Evolutionary conservation across 495 filamentous ascomycete species (phyloP).

Genomic region (Aspergillus homomorphus): DNA sequence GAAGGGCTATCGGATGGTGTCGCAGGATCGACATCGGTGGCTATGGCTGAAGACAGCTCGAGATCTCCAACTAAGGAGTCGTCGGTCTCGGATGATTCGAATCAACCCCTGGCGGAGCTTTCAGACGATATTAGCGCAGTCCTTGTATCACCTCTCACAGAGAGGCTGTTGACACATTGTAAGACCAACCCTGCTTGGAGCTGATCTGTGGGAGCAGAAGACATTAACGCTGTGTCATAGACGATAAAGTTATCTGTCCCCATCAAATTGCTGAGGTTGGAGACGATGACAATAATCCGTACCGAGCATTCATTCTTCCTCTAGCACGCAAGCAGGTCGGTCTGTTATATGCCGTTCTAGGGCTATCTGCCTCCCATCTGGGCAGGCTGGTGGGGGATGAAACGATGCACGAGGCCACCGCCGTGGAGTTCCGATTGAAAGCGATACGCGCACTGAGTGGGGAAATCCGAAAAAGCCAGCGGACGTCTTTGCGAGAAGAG

Average conservation of each 20-base stretch:
- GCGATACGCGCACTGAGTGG: constrained; percentile 33
- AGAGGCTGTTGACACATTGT: constrained; percentile 5
- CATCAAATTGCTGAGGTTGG: constrained; percentile 36
- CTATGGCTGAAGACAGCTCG: neutral
- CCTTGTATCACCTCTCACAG: neutral
- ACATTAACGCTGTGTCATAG: constrained; percentile 18
- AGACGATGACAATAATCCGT: constrained; percentile 29
- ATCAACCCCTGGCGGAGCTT: neutral
- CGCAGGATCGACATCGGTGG: constrained; percentile 2
- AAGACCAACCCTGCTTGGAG: constrained; percentile 30
- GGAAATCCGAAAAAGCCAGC: constrained; percentile 28
- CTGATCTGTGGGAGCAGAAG: neutral
- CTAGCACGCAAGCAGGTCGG: constrained; percentile 36
- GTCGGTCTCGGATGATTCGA: neutral
- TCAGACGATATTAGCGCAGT: constrained; percentile 8
- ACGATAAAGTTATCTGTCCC: constrained; percentile 35
- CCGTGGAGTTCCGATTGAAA: constrained; percentile 37
- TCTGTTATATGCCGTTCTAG: constrained; percentile 34
- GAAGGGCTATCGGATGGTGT: neutral
- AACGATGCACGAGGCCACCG: constrained; percentile 27
- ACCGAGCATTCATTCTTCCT: constrained; percentile 34
- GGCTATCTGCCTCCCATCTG: constrained; percentile 35
- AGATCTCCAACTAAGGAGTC: neutral
- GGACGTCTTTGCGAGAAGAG: constrained; percentile 24
- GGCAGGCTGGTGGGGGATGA: constrained; percentile 26